Conservation (phyloP, 2,329 filamentous ascomycete genomes). For the Aspergillus ochraceoroseus region DNA sequence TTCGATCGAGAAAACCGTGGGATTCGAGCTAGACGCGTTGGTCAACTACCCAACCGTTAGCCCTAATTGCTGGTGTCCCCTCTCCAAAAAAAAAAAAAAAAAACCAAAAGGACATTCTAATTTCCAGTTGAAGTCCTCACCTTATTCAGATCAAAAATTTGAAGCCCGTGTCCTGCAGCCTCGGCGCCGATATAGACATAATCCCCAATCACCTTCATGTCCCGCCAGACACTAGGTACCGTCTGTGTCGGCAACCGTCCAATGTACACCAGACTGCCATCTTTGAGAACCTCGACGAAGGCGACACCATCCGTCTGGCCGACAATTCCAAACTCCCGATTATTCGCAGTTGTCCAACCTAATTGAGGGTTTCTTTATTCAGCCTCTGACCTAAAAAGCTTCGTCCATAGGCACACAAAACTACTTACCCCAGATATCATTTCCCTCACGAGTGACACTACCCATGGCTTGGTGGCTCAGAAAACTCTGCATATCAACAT, state of each 20-base stretch:
- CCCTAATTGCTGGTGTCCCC: too few relatives aligned
- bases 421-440: constrained; percentile 20
- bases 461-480: constrained; percentile 21
- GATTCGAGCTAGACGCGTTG: constrained; percentile 1
- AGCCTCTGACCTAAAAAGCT: too few relatives aligned
- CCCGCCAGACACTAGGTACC: constrained; percentile 13
- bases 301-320: constrained; percentile 20
- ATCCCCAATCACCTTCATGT: constrained; percentile 20
- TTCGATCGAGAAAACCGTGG: constrained; percentile 11
- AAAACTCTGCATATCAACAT: constrained; percentile 17
- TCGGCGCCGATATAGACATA: constrained; percentile 21
- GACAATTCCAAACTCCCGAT: constrained; percentile 19
- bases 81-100: too few relatives aligned
- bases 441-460: constrained; percentile 20
- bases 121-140: too few relatives aligned
- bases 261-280: constrained; percentile 19
- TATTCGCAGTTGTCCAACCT: constrained; percentile 19
- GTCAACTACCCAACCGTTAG: constrained; percentile 1
- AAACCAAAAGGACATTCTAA: too few relatives aligned
- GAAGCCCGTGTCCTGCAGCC: constrained; percentile 17
- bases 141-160: constrained; percentile 22
- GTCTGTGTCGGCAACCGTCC: constrained; percentile 20
- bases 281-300: constrained; percentile 17
- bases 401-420: too few relatives aligned
- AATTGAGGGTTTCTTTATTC: too few relatives aligned